These are phyloP conservation scores for Annulohypoxylon nitens DNA, from an alignment of 495 filamentous ascomycete species.

Conservation along the genomic window DNA sequence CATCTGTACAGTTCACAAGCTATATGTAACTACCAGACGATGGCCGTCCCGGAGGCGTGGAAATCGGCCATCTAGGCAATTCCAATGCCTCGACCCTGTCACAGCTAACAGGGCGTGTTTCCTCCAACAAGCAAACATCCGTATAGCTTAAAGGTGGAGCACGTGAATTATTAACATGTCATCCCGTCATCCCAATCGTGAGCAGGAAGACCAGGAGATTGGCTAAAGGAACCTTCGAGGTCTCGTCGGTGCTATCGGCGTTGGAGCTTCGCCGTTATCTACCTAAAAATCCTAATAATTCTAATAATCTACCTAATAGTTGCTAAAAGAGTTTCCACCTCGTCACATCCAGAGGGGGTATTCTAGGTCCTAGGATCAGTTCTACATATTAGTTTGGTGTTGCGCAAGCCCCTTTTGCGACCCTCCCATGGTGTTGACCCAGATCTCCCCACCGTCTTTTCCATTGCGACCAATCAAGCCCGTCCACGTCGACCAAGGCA, in stretches of 20 bases:
- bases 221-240: constrained; percentile 9
- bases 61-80: constrained; percentile 32
- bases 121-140: constrained; percentile 45
- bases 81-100: constrained; percentile 35
- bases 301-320: background rate
- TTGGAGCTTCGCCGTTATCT: constrained; percentile 34
- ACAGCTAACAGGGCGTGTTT: constrained; percentile 24
- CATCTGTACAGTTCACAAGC: constrained; percentile 11
- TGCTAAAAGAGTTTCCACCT: constrained; percentile 35
- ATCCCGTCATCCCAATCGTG: constrained; percentile 10
- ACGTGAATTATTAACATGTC: constrained; percentile 24
- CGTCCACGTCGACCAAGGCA: constrained; percentile 53
- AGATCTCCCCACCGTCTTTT: constrained; percentile 44
- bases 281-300: background rate
- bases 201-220: constrained; percentile 1
- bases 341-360: constrained; percentile 36
- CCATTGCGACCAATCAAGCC: constrained; percentile 46
- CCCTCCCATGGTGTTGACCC: constrained; percentile 47
- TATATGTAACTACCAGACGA: constrained; percentile 24
- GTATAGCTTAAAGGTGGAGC: constrained; percentile 28
- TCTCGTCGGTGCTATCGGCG: constrained; percentile 34
- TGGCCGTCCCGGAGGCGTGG: constrained; percentile 31
- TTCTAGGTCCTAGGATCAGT: constrained; percentile 41
- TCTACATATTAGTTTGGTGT: constrained; percentile 44
- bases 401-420: constrained; percentile 52